These are phyloP conservation scores for Camellia japonica DNA, from an alignment of 148 eudicot species.

Conservation along the genomic window DNA sequence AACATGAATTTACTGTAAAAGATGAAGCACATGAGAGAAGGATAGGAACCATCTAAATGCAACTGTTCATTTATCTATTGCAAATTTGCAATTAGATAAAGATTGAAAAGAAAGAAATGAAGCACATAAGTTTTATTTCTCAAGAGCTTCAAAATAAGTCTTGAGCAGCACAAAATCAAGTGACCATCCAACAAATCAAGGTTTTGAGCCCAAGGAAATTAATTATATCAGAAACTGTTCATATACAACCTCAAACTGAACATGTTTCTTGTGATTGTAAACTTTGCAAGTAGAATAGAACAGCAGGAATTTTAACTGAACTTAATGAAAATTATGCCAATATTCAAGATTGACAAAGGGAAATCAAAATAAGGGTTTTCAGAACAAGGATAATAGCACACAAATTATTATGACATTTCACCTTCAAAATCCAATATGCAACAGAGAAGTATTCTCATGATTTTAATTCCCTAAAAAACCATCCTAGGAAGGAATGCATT, in stretches of 20 bases:
- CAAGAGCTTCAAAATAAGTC: not conserved
- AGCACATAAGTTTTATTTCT: not conserved
- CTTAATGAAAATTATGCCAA: not conserved
- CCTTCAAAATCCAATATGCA: not conserved
- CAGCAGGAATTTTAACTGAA: not conserved
- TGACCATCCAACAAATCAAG: not conserved
- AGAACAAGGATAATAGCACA: not conserved
- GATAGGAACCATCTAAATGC: not conserved
- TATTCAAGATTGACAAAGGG: not conserved
- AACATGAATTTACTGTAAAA: constrained; percentile 4
- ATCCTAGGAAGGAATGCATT: not conserved
- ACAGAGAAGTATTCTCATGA: not conserved
- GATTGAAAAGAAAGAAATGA: not conserved
- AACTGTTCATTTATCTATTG: not conserved
- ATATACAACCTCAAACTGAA: not conserved
- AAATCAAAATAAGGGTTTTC: not conserved
- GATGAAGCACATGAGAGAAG: not conserved
- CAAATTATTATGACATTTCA: not conserved
- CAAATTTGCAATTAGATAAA: not conserved
- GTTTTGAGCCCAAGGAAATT: not conserved
- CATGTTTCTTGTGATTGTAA: not conserved
- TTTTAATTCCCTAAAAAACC: not conserved
- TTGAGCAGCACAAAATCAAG: not conserved
- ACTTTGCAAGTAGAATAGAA: constrained; percentile 7
- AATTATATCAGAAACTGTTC: not conserved